Percentiles rank a stretch among this genome's conserved stretches.
phyloP scores from a whole-genome alignment of 2,329 filamentous ascomycete genomes.

The Lachnum nothofagi region DNA sequence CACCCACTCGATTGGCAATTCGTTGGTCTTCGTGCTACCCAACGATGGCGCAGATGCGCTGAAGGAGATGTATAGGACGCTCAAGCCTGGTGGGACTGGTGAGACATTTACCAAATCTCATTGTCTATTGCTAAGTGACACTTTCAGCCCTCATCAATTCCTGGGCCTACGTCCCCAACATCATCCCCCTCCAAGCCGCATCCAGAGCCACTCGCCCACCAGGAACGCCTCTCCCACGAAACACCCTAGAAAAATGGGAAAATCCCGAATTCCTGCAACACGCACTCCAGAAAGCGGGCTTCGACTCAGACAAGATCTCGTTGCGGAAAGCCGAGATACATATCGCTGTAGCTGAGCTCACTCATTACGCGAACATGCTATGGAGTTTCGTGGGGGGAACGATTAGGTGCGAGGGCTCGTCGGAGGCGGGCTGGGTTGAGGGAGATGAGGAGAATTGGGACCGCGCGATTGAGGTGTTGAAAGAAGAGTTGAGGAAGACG shows the following conservation, averaged over 20 bases:
- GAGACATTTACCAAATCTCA: background rate
- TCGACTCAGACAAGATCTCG: background rate
- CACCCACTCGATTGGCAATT: slow-evolving; percentile 1
- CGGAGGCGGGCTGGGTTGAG: background rate
- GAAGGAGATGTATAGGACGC: slow-evolving; percentile 73
- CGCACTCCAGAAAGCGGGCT: background rate
- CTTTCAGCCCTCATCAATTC: background rate
- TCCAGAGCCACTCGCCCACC: background rate
- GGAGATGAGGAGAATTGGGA: slow-evolving; percentile 1
- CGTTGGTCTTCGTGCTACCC: slow-evolving; percentile 1
- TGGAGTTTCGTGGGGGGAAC: background rate
- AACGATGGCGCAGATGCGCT: slow-evolving; percentile 52
- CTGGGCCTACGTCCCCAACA: slow-evolving; percentile 5
- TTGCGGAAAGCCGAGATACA: background rate
- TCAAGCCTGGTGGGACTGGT: slow-evolving; percentile 78
- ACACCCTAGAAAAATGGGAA: background rate
- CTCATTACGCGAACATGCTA: background rate
- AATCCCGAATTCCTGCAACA: background rate
- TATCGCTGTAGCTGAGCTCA: background rate
- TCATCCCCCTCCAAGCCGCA: background rate
- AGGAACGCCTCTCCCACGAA: background rate
- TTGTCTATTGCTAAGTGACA: background rate
- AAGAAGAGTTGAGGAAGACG: background rate
- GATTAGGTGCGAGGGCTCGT: too few species aligned
- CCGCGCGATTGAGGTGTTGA: background rate